These are phyloP conservation scores for Stagonosporopsis chrysanthemi DNA, from an alignment of 2,329 filamentous ascomycete genomes.

Conservation along the genomic window DNA sequence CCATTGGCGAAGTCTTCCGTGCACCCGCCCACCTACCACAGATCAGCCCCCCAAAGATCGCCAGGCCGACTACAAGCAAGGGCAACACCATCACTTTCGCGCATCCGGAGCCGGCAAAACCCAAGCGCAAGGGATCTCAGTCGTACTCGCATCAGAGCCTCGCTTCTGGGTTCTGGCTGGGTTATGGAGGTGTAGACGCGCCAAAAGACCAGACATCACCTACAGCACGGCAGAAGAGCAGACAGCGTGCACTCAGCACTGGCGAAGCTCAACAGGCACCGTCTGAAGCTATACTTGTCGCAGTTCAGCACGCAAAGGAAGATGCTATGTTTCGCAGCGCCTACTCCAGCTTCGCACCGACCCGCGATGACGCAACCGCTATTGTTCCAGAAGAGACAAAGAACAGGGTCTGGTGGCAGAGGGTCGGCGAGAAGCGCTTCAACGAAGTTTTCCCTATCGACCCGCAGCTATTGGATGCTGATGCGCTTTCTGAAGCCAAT, in stretches of 20 bases:
- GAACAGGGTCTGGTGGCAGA: slow-evolving; percentile 79
- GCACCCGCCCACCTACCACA: slow-evolving; percentile 70
- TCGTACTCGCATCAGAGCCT: slow-evolving; percentile 73
- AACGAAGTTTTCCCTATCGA: slow-evolving; percentile 68
- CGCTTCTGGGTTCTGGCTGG: slow-evolving; percentile 70
- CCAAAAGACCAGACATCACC: slow-evolving; percentile 61
- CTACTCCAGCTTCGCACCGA: slow-evolving; percentile 82
- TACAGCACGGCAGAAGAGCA: slow-evolving; percentile 71
- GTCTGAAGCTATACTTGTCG: slow-evolving; percentile 50
- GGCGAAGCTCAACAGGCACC: slow-evolving; percentile 64
- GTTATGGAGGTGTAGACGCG: slow-evolving; percentile 59
- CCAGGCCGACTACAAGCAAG: slow-evolving; percentile 72
- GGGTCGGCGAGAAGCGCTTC: slow-evolving; percentile 70
- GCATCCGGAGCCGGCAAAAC: slow-evolving; percentile 61
- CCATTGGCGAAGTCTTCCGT: slow-evolving; percentile 77
- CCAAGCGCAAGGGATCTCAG: slow-evolving; percentile 48
- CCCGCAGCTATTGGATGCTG: slow-evolving; percentile 50
- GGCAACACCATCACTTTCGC: slow-evolving; percentile 60
- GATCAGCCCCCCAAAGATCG: slow-evolving; percentile 74
- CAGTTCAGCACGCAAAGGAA: slow-evolving; percentile 67
- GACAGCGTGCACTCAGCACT: slow-evolving; percentile 74
- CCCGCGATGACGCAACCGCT: slow-evolving; percentile 74
- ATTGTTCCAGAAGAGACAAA: slow-evolving; percentile 72
- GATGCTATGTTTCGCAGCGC: slow-evolving; percentile 78
- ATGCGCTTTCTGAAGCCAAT: slow-evolving; percentile 51